phyloP scores from a whole-genome alignment of 2,329 filamentous ascomycete species.

The Apiospora malaysiana region DNA sequence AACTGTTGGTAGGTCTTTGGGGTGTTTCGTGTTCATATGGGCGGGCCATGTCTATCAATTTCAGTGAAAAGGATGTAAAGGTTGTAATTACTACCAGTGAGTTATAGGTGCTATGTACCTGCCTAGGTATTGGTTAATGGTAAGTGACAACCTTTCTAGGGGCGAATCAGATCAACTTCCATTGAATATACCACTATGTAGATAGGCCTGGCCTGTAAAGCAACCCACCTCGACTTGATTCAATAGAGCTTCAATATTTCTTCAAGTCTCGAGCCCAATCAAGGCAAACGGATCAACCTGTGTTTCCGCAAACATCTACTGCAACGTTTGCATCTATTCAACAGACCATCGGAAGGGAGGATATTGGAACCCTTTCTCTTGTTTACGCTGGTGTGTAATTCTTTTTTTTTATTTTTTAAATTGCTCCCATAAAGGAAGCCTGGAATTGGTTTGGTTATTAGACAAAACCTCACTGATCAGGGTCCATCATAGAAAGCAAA shows the following conservation, averaged over 20 bases:
- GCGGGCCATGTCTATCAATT: neutral
- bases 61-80: neutral
- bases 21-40: neutral
- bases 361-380: too few species aligned
- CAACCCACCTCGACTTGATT: neutral
- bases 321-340: too few species aligned
- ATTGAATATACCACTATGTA: too few species aligned
- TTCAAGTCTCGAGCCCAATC: neutral
- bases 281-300: neutral
- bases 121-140: neutral
- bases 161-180: neutral
- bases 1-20: neutral
- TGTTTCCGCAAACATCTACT: neutral
- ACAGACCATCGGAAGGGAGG: too few species aligned
- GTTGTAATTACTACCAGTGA: neutral
- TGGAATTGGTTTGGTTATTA: neutral
- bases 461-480: neutral
- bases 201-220: neutral
- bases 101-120: neutral
- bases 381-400: too few species aligned
- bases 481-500: neutral
- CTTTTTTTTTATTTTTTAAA: too few species aligned
- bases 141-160: too few species aligned
- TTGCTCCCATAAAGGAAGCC: too few species aligned
- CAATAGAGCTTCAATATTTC: neutral